Evolutionary conservation across 1,284 basidiomycete species (phyloP).

Genomic region (Filobasidium uniguttulatum): DNA sequence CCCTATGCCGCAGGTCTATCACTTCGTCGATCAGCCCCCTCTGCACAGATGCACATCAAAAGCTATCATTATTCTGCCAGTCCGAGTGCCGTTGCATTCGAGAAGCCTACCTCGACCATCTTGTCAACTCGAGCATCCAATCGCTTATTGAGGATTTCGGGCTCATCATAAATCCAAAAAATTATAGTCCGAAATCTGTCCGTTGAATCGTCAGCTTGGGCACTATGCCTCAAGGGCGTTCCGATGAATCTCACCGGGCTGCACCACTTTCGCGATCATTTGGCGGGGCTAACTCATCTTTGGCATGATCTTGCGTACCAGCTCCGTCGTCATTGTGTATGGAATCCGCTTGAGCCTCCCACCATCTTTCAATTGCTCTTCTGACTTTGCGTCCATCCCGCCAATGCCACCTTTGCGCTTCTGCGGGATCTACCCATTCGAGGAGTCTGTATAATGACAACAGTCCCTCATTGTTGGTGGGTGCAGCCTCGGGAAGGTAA

Average conservation of each 20-base stretch:
- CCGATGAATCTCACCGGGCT: not conserved
- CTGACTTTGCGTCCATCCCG: constrained; percentile 79
- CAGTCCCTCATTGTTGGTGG: constrained; percentile 29
- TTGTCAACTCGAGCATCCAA: constrained; percentile 69
- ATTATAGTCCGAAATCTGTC: constrained; percentile 65
- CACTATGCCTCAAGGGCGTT: not conserved
- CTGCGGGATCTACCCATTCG: constrained; percentile 53
- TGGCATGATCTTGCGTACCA: not conserved
- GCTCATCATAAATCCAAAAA: constrained; percentile 82
- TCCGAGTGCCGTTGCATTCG: not conserved
- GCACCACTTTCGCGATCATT: not conserved
- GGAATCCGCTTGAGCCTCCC: constrained; percentile 48
- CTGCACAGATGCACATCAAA: not conserved
- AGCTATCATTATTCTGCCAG: not conserved
- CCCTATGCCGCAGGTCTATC: constrained; percentile 39
- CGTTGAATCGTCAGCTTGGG: not conserved
- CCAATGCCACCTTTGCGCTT: constrained; percentile 89
- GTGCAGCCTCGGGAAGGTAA: constrained; percentile 18
- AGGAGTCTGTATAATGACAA: constrained; percentile 57
- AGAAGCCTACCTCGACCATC: constrained; percentile 61
- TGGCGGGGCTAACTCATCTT: constrained; percentile 23
- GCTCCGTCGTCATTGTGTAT: not conserved
- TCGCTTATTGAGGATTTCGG: constrained; percentile 49
- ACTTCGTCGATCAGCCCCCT: constrained; percentile 72
- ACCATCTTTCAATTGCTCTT: constrained; percentile 65